Percentiles rank a stretch among this genome's conserved stretches.
phyloP scores from a whole-genome alignment of 73 alveolate species.

The Stentor roeselii region DNA sequence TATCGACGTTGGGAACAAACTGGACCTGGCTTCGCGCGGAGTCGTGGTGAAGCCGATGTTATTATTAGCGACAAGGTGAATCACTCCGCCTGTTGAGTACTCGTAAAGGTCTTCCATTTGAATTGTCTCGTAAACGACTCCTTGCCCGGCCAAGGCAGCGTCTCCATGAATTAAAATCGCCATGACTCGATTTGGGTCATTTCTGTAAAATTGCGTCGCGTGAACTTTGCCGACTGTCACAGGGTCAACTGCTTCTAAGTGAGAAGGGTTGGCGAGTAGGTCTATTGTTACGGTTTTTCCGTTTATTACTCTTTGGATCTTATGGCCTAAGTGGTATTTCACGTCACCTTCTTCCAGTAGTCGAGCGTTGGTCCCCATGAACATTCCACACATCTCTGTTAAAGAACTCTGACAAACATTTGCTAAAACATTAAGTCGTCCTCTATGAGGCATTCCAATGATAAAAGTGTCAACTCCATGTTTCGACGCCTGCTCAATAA shows the following conservation, averaged over 20 bases:
- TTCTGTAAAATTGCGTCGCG: slow-evolving; percentile 69
- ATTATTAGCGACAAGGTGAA: slow-evolving; percentile 82
- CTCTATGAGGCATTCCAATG: slow-evolving; percentile 97
- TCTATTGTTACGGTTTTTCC: slow-evolving; percentile 26
- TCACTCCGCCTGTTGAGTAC: slow-evolving; percentile 72
- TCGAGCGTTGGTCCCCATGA: slow-evolving; percentile 29
- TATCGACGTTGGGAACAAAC: slow-evolving; percentile 54
- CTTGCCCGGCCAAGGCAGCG: slow-evolving; percentile 92
- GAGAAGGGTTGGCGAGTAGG: slow-evolving; percentile 96
- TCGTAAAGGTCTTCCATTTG: slow-evolving; percentile 69
- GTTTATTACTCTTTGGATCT: neutral
- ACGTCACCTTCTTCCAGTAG: slow-evolving; percentile 30
- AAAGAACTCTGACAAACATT: slow-evolving; percentile 38
- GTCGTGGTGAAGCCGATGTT: slow-evolving; percentile 88
- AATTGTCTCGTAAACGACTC: slow-evolving; percentile 78
- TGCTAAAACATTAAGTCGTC: slow-evolving; percentile 89
- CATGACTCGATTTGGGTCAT: slow-evolving; percentile 40
- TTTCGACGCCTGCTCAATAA: slow-evolving; percentile 47
- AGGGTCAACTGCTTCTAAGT: slow-evolving; percentile 87
- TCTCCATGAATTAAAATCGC: slow-evolving; percentile 89
- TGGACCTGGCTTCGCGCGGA: slow-evolving; percentile 68
- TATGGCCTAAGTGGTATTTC: slow-evolving; percentile 45
- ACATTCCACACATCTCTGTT: slow-evolving; percentile 41
- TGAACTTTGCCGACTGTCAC: slow-evolving; percentile 81
- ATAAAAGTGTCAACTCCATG: slow-evolving; percentile 52